Percentiles rank a stretch among this genome's conserved stretches.
phyloP scores from a whole-genome alignment of 352 stramenopile species.

The Globisporangium spinosum region DNA sequence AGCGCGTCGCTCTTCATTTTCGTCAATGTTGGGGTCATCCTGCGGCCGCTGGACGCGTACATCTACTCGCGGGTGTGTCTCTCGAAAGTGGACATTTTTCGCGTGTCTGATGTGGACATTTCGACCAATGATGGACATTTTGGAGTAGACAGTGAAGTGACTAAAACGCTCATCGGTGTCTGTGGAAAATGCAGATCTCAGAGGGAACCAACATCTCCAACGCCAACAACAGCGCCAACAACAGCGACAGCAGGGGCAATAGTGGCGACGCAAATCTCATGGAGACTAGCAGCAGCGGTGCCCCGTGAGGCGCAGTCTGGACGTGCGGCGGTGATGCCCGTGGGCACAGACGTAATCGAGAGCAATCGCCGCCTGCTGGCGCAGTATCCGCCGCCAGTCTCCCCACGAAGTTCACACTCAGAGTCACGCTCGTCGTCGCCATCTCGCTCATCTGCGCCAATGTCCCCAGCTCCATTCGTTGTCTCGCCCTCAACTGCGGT shows the following conservation, averaged over 20 bases:
- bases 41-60: slow-evolving; percentile 49
- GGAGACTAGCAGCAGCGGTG: neutral
- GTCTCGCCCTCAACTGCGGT: neutral
- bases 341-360: slow-evolving; percentile 19
- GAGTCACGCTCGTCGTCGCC: neutral
- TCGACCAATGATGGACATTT: neutral
- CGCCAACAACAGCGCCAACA: neutral
- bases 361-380: slow-evolving; percentile 27
- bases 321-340: slow-evolving; percentile 7
- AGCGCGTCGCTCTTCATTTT: slow-evolving; percentile 43
- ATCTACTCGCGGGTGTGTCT: slow-evolving; percentile 37
- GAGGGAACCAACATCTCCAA: slow-evolving; percentile 26
- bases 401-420: neutral
- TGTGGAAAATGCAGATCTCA: slow-evolving; percentile 19
- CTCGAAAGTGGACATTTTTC: neutral
- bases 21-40: slow-evolving; percentile 33
- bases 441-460: neutral
- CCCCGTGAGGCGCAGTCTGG: slow-evolving; percentile 15
- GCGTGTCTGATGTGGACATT: neutral
- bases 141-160: neutral
- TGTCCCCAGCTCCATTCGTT: neutral
- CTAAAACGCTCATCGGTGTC: neutral
- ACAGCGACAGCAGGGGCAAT: neutral
- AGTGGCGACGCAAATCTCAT: neutral
- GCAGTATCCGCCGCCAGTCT: slow-evolving; percentile 18